Base-by-base conservation (phyloP, 352 stramenopile genomes). In the Globisporangium ultimum region DNA sequence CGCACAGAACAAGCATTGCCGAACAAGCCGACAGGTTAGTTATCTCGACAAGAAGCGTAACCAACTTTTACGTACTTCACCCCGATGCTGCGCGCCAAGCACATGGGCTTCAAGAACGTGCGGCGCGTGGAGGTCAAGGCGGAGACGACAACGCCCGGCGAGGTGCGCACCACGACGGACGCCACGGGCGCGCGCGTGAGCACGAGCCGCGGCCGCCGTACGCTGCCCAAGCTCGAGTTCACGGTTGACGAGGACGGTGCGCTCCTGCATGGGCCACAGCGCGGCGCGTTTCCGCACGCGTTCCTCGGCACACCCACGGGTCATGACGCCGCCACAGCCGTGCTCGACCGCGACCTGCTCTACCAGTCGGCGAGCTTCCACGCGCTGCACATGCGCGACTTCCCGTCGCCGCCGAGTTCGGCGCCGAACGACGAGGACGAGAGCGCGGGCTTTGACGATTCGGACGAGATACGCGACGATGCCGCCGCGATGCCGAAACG, bases 111-210 rank as follows among this genome's bases (percentile, higher is more conserved):
- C 64, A 88, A 87, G 62, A 89, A 72, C 61, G 80, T 91, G 57
- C 76, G 76, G 46, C 76, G 78, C 63, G 84, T 94, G 24, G 82
- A 94, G 51, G 77, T 94, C n/a, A 94, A 94, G 68, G 84, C 84
- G 14, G 84, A 94, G 70, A 94, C 84, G 15, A 94, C 82, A 55
- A 91, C 82, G 24, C 84, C 84, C 15, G 82, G 82, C 28, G 84
- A 94, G 49, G 67, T 89, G 50, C 84, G 81, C n/a, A 74, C 80
- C 2, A 78, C 70, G n/a, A 87, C 79, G 3, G 84, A 93, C 67
- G 81, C 78, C 28, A 71, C 68, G 2, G 79, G 81, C 48, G 59
- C 80, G 22, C 81, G 84, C 52, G 71, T 89, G 49, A 86, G 75
- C 64, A 71, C 80, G 8, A 78, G 74, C 0, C 72, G 82, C 51